These are phyloP conservation scores for Hordeum marinum DNA, from an alignment of 176 grass and related monocot species.

Conservation along the genomic window DNA sequence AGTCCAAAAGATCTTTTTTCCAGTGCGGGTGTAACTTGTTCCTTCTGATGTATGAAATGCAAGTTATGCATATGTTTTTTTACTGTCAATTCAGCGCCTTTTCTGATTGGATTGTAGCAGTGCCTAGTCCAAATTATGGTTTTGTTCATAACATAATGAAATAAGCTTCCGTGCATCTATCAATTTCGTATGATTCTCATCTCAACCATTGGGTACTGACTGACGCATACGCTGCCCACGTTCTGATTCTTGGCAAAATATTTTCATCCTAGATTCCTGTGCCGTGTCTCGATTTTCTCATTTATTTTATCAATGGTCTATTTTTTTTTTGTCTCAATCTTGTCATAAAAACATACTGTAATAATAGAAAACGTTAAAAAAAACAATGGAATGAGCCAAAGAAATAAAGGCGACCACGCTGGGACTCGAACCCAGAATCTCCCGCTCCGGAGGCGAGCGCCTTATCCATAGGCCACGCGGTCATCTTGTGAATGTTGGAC, in stretches of 20 bases:
- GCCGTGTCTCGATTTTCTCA: no score
- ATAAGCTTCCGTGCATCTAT: not conserved
- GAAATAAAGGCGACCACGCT: constrained; percentile 6
- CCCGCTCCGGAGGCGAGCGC: constrained; percentile 99
- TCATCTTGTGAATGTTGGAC: fast-evolving
- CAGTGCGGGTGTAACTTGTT: not conserved
- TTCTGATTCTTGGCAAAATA: no score
- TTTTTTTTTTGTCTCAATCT: no score
- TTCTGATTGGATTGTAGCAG: not conserved
- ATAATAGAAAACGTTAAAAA: no score
- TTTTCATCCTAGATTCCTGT: no score
- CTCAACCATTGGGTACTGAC: no score
- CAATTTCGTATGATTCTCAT: not conserved
- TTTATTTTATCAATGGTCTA: no score
- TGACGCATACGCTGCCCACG: no score
- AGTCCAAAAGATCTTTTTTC: not conserved
- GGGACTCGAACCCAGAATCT: constrained; percentile 99
- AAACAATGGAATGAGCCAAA: no score
- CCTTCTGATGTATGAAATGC: not conserved
- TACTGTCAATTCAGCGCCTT: not conserved
- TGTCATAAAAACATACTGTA: no score
- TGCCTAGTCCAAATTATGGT: not conserved
- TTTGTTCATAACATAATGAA: not conserved
- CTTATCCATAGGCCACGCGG: constrained; percentile 90
- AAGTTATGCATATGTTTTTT: no score